Evolutionary conservation across 371 early-diverging fungal species (phyloP).

Genomic region (Mucor circinelloides): DNA sequence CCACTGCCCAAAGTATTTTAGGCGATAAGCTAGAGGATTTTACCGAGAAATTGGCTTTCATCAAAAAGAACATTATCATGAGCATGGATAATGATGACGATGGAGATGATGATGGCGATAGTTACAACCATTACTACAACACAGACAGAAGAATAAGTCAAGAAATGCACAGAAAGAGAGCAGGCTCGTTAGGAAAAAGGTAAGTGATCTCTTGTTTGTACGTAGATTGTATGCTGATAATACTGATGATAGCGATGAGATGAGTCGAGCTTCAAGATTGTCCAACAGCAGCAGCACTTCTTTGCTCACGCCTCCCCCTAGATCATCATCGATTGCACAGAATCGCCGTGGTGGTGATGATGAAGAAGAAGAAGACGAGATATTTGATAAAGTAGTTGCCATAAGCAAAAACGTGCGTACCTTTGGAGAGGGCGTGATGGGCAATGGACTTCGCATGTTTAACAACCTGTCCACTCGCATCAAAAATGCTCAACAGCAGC

Average conservation of each 20-base stretch:
- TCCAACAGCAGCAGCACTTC: background rate
- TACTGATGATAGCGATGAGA: background rate
- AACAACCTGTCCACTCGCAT: conserved; percentile 39
- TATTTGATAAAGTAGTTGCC: conserved; percentile 41
- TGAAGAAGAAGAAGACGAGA: conserved; percentile 26
- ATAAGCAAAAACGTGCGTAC: conserved; percentile 41
- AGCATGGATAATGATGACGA: conserved; percentile 31
- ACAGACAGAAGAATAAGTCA: background rate
- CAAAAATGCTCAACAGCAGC: conserved; percentile 12
- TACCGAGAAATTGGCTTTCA: conserved; percentile 45
- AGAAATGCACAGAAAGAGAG: background rate
- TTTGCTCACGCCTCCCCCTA: conserved; percentile 19
- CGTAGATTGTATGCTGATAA: background rate
- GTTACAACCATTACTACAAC: conserved; percentile 4
- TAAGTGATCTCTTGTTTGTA: background rate
- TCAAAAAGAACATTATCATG: conserved; percentile 50
- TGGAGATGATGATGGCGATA: background rate
- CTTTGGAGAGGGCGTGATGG: conserved; percentile 38
- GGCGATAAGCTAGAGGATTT: conserved; percentile 49
- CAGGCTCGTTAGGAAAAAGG: background rate
- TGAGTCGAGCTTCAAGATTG: background rate
- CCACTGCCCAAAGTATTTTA: conserved; percentile 36
- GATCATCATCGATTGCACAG: conserved; percentile 10
- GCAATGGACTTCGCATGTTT: conserved; percentile 36
- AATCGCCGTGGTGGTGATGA: background rate